Conservation (phyloP, 129 eudicot genomes). For the Artemisia annua region DNA sequence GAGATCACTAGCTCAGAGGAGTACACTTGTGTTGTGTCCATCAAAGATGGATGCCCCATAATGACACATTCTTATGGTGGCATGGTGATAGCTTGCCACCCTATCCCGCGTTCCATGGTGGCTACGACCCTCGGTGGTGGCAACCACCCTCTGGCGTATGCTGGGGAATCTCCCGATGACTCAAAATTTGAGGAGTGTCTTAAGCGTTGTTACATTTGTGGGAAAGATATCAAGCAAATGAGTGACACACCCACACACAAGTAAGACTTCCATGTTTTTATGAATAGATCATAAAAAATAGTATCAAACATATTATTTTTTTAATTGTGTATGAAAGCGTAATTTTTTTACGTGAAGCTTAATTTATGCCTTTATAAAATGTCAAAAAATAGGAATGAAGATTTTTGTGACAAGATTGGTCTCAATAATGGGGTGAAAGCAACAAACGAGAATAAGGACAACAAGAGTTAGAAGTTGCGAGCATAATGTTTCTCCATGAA, state of each 20-base stretch:
- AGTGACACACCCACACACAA: constrained; percentile 3
- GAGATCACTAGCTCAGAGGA: constrained; percentile 13
- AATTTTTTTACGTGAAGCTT: no score
- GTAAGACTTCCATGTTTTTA: background rate
- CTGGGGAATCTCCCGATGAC: constrained; percentile 13
- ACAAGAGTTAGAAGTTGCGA: background rate
- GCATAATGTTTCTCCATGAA: background rate
- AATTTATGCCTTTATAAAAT: background rate
- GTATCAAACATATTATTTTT: no score
- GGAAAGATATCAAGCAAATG: background rate
- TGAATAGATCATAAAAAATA: background rate
- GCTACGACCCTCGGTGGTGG: background rate
- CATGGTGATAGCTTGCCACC: constrained; percentile 13
- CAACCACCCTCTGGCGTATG: background rate
- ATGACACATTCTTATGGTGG: constrained; percentile 24
- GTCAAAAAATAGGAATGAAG: background rate
- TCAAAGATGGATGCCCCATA: constrained; percentile 1
- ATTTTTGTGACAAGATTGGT: background rate
- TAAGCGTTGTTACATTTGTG: constrained; percentile 31
- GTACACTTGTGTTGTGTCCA: constrained; percentile 30
- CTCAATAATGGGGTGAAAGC: background rate
- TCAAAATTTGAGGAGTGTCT: background rate
- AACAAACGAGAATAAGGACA: background rate
- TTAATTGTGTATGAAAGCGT: no score
- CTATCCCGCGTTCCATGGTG: constrained; percentile 13